A percentile compares a stretch with the other conserved stretches of the same genome.
These are phyloP conservation scores for Rhizophagus sp. DNA, from an alignment of 192 early-diverging fungal genomes.

Conservation along the genomic window DNA sequence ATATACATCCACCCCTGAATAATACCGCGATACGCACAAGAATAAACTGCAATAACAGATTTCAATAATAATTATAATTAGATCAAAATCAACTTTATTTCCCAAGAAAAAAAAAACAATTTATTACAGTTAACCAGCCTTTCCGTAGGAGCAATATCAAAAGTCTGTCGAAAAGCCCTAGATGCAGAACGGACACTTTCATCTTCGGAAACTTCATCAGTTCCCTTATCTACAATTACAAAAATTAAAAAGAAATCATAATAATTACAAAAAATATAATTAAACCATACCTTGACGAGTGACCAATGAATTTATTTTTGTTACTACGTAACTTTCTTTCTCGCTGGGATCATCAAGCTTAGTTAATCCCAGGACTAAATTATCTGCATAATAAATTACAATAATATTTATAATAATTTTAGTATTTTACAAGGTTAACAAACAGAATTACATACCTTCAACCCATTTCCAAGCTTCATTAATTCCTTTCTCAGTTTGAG, in stretches of 20 bases:
- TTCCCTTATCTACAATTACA: slow-evolving; percentile 57
- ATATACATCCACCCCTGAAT: slow-evolving; percentile 99
- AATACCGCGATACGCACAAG: slow-evolving; percentile 81
- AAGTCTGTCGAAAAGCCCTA: slow-evolving; percentile 85
- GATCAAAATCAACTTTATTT: not conserved
- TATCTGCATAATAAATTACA: slow-evolving; percentile 52
- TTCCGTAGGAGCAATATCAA: slow-evolving; percentile 78
- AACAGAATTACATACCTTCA: slow-evolving; percentile 48
- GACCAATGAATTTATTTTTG: slow-evolving; percentile 89
- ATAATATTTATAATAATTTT: not conserved
- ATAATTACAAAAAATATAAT: slow-evolving; percentile 4
- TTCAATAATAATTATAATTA: not conserved
- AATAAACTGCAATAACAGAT: slow-evolving; percentile 65
- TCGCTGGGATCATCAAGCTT: slow-evolving; percentile 77
- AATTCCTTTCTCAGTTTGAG: slow-evolving; percentile 79
- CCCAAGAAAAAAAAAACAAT: not conserved
- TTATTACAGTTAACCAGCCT: slow-evolving; percentile 85
- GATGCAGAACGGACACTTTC: slow-evolving; percentile 86
- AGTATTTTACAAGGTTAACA: not conserved
- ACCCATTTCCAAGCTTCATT: slow-evolving; percentile 92
- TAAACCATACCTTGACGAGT: slow-evolving; percentile 64
- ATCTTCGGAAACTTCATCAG: slow-evolving; percentile 81
- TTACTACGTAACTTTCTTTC: slow-evolving; percentile 83
- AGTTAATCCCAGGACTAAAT: slow-evolving; percentile 69
- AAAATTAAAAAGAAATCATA: not conserved